A percentile compares a stretch with the other conserved stretches of the same genome.
These are phyloP conservation scores for Phytopythium helicoides DNA, from an alignment of 352 stramenopile genomes.

Conservation along the genomic window DNA sequence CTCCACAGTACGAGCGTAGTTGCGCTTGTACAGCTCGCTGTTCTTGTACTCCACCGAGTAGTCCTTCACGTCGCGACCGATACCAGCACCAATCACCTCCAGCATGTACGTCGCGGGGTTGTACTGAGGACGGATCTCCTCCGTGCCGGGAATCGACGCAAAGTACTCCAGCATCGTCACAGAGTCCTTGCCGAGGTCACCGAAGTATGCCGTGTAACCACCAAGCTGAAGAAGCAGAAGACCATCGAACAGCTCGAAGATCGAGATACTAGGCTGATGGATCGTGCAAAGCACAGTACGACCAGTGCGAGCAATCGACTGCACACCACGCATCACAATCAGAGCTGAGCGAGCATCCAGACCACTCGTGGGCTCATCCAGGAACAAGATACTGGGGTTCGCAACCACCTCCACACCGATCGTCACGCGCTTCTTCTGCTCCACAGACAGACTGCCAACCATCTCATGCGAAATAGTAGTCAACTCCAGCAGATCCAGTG, in stretches of 20 bases:
- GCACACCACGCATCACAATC: conserved; percentile 86
- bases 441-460: conserved; percentile 61
- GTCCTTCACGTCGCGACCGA: no score
- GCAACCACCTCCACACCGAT: conserved; percentile 93
- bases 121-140: no score
- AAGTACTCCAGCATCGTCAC: no score
- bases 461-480: conserved; percentile 38
- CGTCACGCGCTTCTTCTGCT: conserved; percentile 93
- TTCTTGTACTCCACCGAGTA: no score
- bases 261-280: conserved; percentile 67
- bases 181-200: conserved; percentile 9
- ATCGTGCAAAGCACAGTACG: conserved; percentile 79
- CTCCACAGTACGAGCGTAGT: no score
- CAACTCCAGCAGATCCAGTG: conserved; percentile 59
- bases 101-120: no score
- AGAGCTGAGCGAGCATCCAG: conserved; percentile 84
- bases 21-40: no score
- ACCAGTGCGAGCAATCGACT: conserved; percentile 79
- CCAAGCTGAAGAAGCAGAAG: conserved; percentile 84
- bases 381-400: conserved; percentile 93
- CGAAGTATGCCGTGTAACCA: conserved; percentile 80
- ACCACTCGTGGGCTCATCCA: conserved; percentile 92
- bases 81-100: no score
- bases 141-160: no score
- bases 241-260: conserved; percentile 93